Base-by-base conservation (phyloP, 768 basidiomycete species). In the Cyclocybe aegerita region DNA sequence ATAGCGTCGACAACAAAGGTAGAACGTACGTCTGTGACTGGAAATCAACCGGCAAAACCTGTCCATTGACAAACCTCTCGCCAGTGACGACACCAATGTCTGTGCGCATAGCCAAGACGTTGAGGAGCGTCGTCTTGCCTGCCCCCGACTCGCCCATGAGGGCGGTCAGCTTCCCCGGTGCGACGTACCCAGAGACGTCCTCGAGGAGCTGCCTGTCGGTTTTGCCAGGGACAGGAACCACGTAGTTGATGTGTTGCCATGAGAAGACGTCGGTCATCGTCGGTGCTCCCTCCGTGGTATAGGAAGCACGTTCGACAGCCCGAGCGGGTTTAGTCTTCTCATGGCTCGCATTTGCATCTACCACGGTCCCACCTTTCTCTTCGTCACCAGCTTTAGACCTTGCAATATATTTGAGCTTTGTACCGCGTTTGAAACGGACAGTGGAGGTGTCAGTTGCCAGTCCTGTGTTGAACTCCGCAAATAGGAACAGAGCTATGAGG, bases 131-230 rank as follows among this genome's bases (percentile, higher is more conserved):
- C 32, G 81, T 88, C 77, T 76, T 77, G 29, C 77, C 77, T 14
- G 74, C 72, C 29, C 73, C 75, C 35, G 64, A 77, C 69, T 69
- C 78, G 50, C 77, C 92, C 90, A 86, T 92, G 62, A 84, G 78
- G 37, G 88, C 88, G 0, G 87, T 90, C 49, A 93, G 68, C 50
- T 81, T 91, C 2, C 93, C 93, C 2, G 91, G 93, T 9, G 82
- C 82, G 29, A 91, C 90, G 60, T 80, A 94, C 0, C 92, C 91
- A 16, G 84, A 88, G 9, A 94, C 76, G 36, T 90, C 78, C 50
- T 86, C 74, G 34, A 93, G 72, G 0, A 93, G 72, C 30, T 64
- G 69, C 40, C 82, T 70, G 32, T 71, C 65, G 2, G 43, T 54
- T 4, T 76, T 78, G 6, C 75, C 76, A 4, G 68, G 53, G 14